Percentiles rank a stretch among this genome's conserved stretches.
These are phyloP conservation scores for Colletotrichum shisoi DNA, from an alignment of 2,329 filamentous ascomycete species.

Conservation along the genomic window DNA sequence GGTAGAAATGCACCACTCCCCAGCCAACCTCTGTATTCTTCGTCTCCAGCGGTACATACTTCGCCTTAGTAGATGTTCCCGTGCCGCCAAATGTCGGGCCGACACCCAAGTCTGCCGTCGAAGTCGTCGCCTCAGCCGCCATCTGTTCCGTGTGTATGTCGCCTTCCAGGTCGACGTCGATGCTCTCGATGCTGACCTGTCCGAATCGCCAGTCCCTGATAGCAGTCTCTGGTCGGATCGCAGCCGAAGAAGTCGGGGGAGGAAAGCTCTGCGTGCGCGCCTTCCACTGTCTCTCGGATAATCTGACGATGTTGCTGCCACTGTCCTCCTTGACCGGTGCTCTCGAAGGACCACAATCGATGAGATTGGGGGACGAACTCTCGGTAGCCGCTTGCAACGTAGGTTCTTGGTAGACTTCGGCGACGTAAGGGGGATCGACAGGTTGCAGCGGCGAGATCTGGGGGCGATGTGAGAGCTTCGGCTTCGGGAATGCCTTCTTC, in stretches of 20 bases:
- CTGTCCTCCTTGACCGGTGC: conserved; percentile 46
- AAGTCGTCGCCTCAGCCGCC: conserved; percentile 51
- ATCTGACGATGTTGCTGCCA: conserved; percentile 49
- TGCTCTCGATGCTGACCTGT: conserved; percentile 77
- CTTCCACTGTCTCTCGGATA: conserved; percentile 53
- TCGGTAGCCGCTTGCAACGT: not conserved
- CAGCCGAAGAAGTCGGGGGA: conserved; percentile 54
- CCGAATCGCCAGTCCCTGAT: conserved; percentile 81
- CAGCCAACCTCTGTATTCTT: conserved; percentile 82
- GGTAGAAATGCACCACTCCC: conserved; percentile 93
- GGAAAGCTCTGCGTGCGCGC: conserved; percentile 53
- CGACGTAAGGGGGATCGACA: conserved; percentile 32
- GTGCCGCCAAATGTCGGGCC: conserved; percentile 65
- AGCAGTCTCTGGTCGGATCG: conserved; percentile 59
- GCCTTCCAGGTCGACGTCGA: conserved; percentile 68
- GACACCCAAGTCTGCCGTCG: conserved; percentile 60
- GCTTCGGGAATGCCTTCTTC: conserved; percentile 42
- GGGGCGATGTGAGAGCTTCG: conserved; percentile 14
- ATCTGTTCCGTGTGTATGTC: conserved; percentile 45
- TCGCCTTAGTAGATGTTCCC: conserved; percentile 82
- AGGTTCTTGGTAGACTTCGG: conserved; percentile 27
- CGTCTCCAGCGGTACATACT: conserved; percentile 74
- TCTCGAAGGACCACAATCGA: conserved; percentile 60
- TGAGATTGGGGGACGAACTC: conserved; percentile 47
- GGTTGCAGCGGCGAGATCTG: conserved; percentile 35